Evolutionary conservation across 768 basidiomycete species (phyloP).

Genomic region (Rubroboletus pulcherrimus): DNA sequence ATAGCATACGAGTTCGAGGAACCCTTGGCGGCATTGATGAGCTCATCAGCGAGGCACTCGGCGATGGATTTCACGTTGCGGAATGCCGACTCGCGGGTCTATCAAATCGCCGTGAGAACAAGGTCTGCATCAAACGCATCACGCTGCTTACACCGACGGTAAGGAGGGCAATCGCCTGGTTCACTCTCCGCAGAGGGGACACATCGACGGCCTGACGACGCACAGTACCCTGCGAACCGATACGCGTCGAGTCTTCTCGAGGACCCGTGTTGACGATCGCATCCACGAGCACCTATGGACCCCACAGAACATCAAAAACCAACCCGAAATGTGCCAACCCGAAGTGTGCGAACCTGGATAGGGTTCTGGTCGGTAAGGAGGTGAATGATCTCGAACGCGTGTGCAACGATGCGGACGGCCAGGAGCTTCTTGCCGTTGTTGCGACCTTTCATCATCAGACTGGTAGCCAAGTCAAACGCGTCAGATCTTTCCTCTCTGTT

Average conservation of each 20-base stretch:
- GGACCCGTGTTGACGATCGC: constrained; percentile 99
- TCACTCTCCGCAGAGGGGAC: constrained; percentile 95
- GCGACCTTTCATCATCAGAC: constrained; percentile 99
- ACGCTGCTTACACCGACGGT: constrained; percentile 81
- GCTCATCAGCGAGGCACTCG: constrained; percentile 98
- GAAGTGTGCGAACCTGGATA: constrained; percentile 69
- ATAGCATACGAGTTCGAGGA: constrained; percentile 99
- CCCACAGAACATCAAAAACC: background rate
- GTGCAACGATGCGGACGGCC: constrained; percentile 97
- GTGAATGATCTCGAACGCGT: constrained; percentile 99
- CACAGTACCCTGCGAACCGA: constrained; percentile 99
- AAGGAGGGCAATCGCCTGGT: constrained; percentile 93
- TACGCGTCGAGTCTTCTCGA: constrained; percentile 99
- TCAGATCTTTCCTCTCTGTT: constrained; percentile 2
- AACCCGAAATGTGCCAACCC: too few species aligned
- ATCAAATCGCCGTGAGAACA: constrained; percentile 6
- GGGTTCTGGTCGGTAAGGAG: constrained; percentile 99
- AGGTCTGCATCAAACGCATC: background rate
- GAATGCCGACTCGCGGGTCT: constrained; percentile 99
- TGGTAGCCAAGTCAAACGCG: constrained; percentile 27
- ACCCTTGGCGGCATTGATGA: constrained; percentile 99
- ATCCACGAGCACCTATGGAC: constrained; percentile 80
- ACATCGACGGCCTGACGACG: constrained; percentile 99
- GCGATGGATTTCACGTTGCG: constrained; percentile 99
- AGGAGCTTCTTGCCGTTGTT: constrained; percentile 99